Conservation (phyloP, 2,329 filamentous ascomycete genomes). For the Lizonia empirigonia region DNA sequence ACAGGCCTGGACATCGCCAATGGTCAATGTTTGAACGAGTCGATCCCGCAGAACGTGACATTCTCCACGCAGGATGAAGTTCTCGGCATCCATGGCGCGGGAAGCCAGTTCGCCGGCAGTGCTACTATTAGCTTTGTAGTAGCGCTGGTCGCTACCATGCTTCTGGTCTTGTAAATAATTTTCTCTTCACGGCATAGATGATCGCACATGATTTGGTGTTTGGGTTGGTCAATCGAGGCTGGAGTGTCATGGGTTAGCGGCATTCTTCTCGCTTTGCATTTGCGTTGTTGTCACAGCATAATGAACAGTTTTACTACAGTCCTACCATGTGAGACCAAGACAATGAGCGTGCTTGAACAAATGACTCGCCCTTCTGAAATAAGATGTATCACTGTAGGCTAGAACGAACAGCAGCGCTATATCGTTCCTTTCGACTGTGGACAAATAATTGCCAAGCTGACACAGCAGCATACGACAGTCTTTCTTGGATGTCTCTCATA, state of each 20-base stretch:
- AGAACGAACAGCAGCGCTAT: not conserved
- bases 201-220: slow-evolving; percentile 3
- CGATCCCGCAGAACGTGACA: slow-evolving; percentile 71
- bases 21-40: slow-evolving; percentile 70
- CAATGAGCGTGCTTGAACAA: no score
- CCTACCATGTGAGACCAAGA: no score
- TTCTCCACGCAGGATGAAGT: slow-evolving; percentile 56
- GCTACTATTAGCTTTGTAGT: slow-evolving; percentile 42
- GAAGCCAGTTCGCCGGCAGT: slow-evolving; percentile 31
- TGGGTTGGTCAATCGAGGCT: not conserved
- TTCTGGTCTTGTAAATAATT: slow-evolving; percentile 30
- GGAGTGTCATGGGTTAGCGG: not conserved
- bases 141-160: slow-evolving; percentile 39
- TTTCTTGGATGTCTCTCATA: not conserved
- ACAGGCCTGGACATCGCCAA: slow-evolving; percentile 67
- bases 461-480: not conserved
- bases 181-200: not conserved
- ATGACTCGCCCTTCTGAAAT: no score
- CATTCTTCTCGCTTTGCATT: not conserved
- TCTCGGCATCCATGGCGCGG: slow-evolving; percentile 42
- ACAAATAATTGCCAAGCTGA: not conserved
- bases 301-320: not conserved
- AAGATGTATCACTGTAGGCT: no score
- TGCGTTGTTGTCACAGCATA: not conserved
- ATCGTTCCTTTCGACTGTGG: not conserved